phyloP scores from a whole-genome alignment of 495 filamentous ascomycete genomes.

The Pseudevernia furfuracea region DNA sequence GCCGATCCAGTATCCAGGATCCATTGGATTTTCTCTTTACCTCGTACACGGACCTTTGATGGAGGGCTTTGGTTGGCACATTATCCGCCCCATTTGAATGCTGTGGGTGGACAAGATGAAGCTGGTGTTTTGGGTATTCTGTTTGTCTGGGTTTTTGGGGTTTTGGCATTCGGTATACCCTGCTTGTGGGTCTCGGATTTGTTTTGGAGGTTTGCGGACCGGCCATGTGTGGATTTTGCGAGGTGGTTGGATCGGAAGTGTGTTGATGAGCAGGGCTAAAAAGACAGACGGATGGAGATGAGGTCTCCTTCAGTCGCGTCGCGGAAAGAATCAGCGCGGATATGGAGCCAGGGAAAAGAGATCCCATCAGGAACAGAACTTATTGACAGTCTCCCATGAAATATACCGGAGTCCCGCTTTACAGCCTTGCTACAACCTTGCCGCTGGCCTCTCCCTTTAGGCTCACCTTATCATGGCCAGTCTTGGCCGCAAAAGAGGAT shows the following conservation, averaged over 20 bases:
- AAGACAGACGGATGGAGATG: not conserved
- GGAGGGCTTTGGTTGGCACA: not conserved
- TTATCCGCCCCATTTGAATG: not conserved
- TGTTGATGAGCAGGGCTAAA: not conserved
- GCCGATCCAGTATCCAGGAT: not conserved
- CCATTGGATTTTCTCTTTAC: not conserved
- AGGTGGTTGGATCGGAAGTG: slow-evolving; percentile 1
- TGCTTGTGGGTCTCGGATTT: not conserved
- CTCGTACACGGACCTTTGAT: not conserved
- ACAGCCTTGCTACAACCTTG: not conserved
- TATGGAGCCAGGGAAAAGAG: not conserved
- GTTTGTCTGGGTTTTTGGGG: not conserved
- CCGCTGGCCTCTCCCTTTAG: not conserved
- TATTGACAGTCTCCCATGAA: not conserved
- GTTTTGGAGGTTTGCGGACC: not conserved
- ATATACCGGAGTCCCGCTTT: not conserved
- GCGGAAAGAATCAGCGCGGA: not conserved
- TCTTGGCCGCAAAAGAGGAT: not conserved
- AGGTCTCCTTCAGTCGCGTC: not conserved
- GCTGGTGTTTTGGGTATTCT: not conserved
- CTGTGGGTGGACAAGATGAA: not conserved
- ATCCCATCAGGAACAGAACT: not conserved
- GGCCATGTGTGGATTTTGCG: not conserved
- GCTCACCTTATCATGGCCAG: not conserved
- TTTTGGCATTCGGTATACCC: not conserved